Evolutionary conservation across 139 green algal species (phyloP).

Genomic region (Chlamydomonas incerta): DNA sequence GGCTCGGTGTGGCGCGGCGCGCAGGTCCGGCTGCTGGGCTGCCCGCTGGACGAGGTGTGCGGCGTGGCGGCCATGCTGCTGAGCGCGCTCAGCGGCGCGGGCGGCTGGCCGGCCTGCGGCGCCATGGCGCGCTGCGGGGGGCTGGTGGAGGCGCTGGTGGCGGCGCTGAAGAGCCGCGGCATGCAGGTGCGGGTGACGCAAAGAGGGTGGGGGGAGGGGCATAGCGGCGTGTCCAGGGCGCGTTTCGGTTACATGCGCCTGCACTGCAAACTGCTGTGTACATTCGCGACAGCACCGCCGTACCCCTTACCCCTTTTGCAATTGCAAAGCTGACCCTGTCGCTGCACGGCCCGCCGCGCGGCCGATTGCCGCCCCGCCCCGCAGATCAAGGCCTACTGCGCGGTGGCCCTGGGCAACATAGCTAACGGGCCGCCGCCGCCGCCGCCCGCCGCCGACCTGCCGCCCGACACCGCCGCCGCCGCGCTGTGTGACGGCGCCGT

Average conservation of each 20-base stretch:
- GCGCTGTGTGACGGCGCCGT: not conserved
- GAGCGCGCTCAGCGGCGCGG: constrained; percentile 6
- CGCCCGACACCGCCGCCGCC: constrained; percentile 1
- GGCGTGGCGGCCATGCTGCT: constrained; percentile 16
- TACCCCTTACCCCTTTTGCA: no score
- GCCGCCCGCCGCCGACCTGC: not conserved
- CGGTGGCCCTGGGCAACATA: constrained; percentile 30
- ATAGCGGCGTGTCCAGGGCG: no score
- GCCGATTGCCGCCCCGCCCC: not conserved
- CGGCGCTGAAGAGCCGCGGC: not conserved
- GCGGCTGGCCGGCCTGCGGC: constrained; percentile 10
- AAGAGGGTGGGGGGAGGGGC: not conserved
- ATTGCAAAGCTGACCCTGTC: not conserved
- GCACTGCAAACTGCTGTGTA: no score
- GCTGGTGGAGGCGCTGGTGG: constrained; percentile 35
- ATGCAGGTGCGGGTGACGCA: constrained; percentile 1
- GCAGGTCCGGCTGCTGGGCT: constrained; percentile 12
- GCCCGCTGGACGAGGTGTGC: not conserved
- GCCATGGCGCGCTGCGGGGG: constrained; percentile 5
- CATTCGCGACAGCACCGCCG: no score
- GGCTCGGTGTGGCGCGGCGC: not conserved
- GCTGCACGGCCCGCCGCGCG: not conserved
- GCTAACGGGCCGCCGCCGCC: constrained; percentile 11
- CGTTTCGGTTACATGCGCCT: no score
- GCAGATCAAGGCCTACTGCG: constrained; percentile 28